Evolutionary conservation across 1,284 basidiomycete species (phyloP), one percentile per base, ranked within the genome.

Genomic region (Athelia sp.): DNA sequence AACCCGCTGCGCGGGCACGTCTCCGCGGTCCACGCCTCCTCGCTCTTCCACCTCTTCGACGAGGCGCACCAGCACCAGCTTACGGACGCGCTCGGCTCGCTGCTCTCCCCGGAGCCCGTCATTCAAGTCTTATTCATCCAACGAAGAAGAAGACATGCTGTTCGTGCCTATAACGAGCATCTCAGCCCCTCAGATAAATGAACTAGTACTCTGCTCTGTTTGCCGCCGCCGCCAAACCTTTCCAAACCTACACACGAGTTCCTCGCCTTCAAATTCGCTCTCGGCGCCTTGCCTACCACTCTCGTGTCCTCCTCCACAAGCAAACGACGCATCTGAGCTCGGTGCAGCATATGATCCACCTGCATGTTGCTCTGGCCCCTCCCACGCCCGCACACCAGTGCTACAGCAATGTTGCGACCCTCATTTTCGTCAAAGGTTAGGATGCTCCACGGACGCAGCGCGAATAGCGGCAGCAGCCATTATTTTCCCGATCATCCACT

Each of bases 191-290:
- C n/a, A n/a, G n/a, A n/a, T n/a, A n/a, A n/a, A n/a, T n/a, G n/a
- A n/a, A n/a, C n/a, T n/a, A n/a, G n/a, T n/a, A n/a, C n/a, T n/a
- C n/a, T n/a, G n/a, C n/a, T n/a, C n/a, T n/a, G n/a, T n/a, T n/a
- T n/a, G n/a, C n/a, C n/a, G n/a, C n/a, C n/a, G n/a, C n/a, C n/a
- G n/a, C n/a, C n/a, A 74, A 74, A 74, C 62, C 64, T 81, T 56
- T 75, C 76, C 70, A 69, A 77, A 62, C 72, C 74, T 43, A 78
- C 80, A 50, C 71, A 81, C 71, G 79, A 81, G 58, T 82, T 80
- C 70, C 75, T 84, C 58, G 61, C 74, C 50, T 65, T 73, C n/a
- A n/a, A n/a, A n/a, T n/a, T 49, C 72, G 71, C 51, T 72, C 62
- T 54, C 67, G 71, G n/a, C 15, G 36, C 19, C 36, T 40, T 31